Percentiles rank a stretch among this genome's conserved stretches.
These are phyloP conservation scores for Cryptococcus neoformans DNA, from an alignment of 1,284 basidiomycete genomes.

Conservation along the genomic window DNA sequence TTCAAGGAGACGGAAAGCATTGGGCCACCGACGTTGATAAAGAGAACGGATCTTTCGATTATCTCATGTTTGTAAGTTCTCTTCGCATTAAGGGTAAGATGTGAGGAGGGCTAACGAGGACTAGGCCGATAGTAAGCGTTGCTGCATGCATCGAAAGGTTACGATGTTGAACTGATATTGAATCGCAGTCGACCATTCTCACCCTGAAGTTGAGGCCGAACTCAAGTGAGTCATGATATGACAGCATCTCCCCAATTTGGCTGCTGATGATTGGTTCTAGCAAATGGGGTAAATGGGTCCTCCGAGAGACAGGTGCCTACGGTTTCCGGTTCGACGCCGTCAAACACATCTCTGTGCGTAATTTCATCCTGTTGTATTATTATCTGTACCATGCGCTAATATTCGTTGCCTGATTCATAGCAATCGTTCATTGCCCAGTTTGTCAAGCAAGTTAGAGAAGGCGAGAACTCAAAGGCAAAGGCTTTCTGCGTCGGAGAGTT, in stretches of 20 bases:
- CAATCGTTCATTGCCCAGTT: conserved; percentile 55
- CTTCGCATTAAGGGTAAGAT: neutral
- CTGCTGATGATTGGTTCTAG: conserved; percentile 15
- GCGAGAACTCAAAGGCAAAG: conserved; percentile 46
- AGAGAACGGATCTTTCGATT: conserved; percentile 51
- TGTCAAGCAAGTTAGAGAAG: conserved; percentile 54
- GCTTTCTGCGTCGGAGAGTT: conserved; percentile 57
- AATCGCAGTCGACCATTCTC: conserved; percentile 64
- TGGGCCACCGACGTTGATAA: conserved; percentile 55
- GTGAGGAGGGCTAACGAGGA: neutral
- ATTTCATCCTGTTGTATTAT: neutral
- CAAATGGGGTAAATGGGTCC: conserved; percentile 58
- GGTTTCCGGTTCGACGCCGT: conserved; percentile 88
- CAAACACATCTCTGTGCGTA: conserved; percentile 54
- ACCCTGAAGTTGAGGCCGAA: conserved; percentile 63
- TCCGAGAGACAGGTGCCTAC: conserved; percentile 69
- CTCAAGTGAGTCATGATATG: conserved; percentile 25
- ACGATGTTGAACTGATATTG: conserved; percentile 30
- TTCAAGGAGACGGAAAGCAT: conserved; percentile 57
- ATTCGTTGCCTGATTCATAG: conserved; percentile 7
- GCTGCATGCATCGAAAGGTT: neutral
- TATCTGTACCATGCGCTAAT: neutral
- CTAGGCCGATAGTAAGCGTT: neutral
- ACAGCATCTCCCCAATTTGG: neutral
- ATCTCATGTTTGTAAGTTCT: conserved; percentile 46